Percentiles rank a stretch among this genome's conserved stretches.
Evolutionary conservation across 176 grass and related monocot genomes (phyloP).

Genomic region (Carex cristatella): DNA sequence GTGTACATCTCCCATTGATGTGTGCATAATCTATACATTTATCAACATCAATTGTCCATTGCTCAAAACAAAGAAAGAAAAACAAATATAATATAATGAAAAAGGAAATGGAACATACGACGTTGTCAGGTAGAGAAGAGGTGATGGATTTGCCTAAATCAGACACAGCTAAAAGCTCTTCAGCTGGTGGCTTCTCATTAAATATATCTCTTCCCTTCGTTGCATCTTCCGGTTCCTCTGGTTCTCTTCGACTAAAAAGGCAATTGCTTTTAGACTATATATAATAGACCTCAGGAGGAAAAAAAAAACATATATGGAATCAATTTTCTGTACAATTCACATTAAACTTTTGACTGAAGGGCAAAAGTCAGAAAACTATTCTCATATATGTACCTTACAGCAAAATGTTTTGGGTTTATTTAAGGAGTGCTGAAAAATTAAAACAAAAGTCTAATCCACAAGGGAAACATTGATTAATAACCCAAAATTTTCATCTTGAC

Average conservation of each 20-base stretch:
- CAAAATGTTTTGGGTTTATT: background rate
- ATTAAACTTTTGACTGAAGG: background rate
- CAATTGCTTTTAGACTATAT: conserved; percentile 4
- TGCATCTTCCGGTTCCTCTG: conserved; percentile 96
- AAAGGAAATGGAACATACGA: conserved; percentile 42
- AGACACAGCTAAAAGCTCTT: conserved; percentile 94
- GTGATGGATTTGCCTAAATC: conserved; percentile 78
- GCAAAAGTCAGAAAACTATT: background rate
- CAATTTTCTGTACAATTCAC: background rate
- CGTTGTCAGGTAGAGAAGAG: conserved; percentile 86
- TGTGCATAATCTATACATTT: conserved; percentile 66
- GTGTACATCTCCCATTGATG: conserved; percentile 93
- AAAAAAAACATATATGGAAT: conserved; percentile 4
- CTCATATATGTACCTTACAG: background rate
- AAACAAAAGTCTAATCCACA: background rate
- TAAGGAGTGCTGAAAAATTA: background rate
- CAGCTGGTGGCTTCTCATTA: conserved; percentile 90
- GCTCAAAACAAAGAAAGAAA: conserved; percentile 1
- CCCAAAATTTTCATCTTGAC: background rate
- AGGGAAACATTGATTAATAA: background rate
- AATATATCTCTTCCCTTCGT: conserved; percentile 98
- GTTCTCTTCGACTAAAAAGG: conserved; percentile 71
- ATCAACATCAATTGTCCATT: background rate
- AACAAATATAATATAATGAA: conserved; percentile 3
- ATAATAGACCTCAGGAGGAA: conserved; percentile 8